Conservation (phyloP, 1,284 basidiomycete species). For the Anthracocystis panici-leucophaei region DNA sequence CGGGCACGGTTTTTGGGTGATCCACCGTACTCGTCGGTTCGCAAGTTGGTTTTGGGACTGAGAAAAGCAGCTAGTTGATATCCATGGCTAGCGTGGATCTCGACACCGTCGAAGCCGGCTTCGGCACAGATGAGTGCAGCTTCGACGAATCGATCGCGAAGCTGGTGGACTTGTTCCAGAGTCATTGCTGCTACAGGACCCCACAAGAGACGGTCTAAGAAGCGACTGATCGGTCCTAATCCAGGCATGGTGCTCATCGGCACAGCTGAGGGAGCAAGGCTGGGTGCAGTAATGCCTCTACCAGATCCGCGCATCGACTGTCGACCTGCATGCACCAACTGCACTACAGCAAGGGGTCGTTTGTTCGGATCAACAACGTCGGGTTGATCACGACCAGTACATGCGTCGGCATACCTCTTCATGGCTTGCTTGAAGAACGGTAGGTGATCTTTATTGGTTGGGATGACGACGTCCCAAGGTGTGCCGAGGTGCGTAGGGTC, state of each 20-base stretch:
- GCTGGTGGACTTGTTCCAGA: conserved; percentile 74
- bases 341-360: conserved; percentile 74
- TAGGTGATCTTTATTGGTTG: conserved; percentile 69
- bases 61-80: conserved; percentile 87
- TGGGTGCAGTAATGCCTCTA: conserved; percentile 74
- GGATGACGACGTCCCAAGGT: conserved; percentile 82
- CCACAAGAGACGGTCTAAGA: conserved; percentile 71
- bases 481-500: conserved; percentile 79
- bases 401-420: conserved; percentile 53
- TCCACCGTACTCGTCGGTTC: conserved; percentile 76
- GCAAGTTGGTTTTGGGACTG: conserved; percentile 79
- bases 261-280: conserved; percentile 81
- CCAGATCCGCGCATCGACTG: conserved; percentile 83
- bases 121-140: conserved; percentile 75
- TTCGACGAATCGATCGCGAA: conserved; percentile 78
- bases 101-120: conserved; percentile 87
- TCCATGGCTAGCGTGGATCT: conserved; percentile 89
- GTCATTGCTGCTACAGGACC: conserved; percentile 72
- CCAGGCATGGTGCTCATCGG: conserved; percentile 72
- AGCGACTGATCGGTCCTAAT: conserved; percentile 35
- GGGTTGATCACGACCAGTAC: conserved; percentile 50
- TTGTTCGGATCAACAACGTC: conserved; percentile 65
- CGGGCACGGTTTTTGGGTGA: conserved; percentile 69
- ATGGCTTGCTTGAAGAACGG: conserved; percentile 67
- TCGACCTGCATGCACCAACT: conserved; percentile 86